Evolutionary conservation across 208 protist species (phyloP).

Genomic region (Vickermania ingenoplastis): DNA sequence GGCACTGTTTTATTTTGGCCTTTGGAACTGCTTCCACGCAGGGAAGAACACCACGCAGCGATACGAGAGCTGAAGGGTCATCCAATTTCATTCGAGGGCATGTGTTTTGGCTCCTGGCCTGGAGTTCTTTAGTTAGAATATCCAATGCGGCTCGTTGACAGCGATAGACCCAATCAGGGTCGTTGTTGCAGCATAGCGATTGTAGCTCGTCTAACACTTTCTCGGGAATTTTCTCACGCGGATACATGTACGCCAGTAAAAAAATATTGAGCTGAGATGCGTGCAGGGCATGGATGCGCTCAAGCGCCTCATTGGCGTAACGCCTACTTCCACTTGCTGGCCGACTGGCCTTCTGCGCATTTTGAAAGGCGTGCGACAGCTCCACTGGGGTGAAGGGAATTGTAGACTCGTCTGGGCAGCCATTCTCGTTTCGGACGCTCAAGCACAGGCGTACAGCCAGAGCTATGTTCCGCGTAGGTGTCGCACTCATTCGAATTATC

Average conservation of each 20-base stretch:
- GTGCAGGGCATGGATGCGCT: constrained; percentile 42
- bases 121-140: constrained; percentile 48
- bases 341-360: constrained; percentile 6
- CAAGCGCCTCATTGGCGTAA: constrained; percentile 17
- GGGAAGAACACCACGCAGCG: constrained; percentile 55
- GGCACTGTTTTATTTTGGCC: constrained; percentile 30
- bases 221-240: constrained; percentile 34
- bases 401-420: constrained; percentile 10
- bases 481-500: too few species aligned
- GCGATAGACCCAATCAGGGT: constrained; percentile 42
- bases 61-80: constrained; percentile 41
- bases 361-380: constrained; percentile 47
- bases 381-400: constrained; percentile 28
- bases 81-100: constrained; percentile 43
- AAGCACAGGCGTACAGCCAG: too few species aligned
- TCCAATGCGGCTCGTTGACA: constrained; percentile 68
- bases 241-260: constrained; percentile 67
- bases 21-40: constrained; percentile 44
- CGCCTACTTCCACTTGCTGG: background rate
- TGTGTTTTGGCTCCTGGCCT: constrained; percentile 30
- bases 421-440: constrained; percentile 16
- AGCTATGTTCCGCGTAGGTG: too few species aligned
- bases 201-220: constrained; percentile 38
- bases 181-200: constrained; percentile 42
- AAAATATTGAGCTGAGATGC: constrained; percentile 63